phyloP scores from a whole-genome alignment of 179 eudicot genomes.

The Spergularia azorica region DNA sequence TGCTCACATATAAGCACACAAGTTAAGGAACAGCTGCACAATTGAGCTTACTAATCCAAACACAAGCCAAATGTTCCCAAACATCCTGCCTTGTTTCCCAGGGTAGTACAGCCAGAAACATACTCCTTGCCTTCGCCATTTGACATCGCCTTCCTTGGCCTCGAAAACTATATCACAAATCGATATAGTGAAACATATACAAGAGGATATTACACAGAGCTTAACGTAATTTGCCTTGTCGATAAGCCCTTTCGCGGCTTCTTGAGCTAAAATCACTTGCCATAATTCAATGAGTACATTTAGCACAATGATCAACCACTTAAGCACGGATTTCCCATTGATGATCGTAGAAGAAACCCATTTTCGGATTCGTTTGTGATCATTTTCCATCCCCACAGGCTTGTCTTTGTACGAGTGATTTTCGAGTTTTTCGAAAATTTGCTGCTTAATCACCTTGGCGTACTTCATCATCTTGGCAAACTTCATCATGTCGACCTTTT shows the following conservation, averaged over 20 bases:
- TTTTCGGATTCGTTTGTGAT: not conserved
- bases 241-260: not conserved
- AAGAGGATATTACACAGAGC: conserved; percentile 5
- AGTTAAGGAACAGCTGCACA: not conserved
- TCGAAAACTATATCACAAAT: conserved; percentile 1
- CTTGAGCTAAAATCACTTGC: not conserved
- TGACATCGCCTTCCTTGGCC: conserved; percentile 1
- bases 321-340: not conserved
- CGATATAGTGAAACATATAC: conserved; percentile 1
- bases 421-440: not conserved
- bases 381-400: not conserved
- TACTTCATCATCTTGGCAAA: not conserved
- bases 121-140: not conserved
- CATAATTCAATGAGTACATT: not conserved
- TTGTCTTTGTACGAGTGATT: not conserved
- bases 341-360: not conserved
- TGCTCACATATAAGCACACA: not conserved
- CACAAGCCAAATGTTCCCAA: conserved; percentile 1
- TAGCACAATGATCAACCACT: not conserved
- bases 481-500: not conserved
- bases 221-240: not conserved
- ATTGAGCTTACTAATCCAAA: conserved; percentile 4
- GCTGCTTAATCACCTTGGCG: not conserved
- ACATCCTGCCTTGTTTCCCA: not conserved
- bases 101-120: conserved; percentile 2